These are phyloP conservation scores for Myriosclerotinia curreyana DNA, from an alignment of 2,329 filamentous ascomycete genomes.

Conservation along the genomic window DNA sequence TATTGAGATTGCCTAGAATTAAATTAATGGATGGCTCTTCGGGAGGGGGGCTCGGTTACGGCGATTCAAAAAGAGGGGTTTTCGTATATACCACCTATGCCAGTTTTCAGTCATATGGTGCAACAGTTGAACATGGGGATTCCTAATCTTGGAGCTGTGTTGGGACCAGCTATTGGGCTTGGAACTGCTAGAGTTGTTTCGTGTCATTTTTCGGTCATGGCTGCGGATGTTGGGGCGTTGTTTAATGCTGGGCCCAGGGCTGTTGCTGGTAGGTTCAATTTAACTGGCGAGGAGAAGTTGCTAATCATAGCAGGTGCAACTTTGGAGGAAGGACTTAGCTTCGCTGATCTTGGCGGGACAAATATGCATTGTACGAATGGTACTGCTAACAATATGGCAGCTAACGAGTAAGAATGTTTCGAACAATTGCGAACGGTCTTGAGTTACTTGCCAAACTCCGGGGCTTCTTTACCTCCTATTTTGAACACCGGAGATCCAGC, in stretches of 20 bases:
- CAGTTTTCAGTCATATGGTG: conserved; percentile 51
- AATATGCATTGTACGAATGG: conserved; percentile 62
- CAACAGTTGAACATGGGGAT: conserved; percentile 61
- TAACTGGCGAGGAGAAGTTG: not conserved
- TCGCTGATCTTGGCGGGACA: conserved; percentile 59
- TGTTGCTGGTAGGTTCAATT: conserved; percentile 44
- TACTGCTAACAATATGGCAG: conserved; percentile 62
- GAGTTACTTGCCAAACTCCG: conserved; percentile 56
- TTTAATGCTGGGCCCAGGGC: conserved; percentile 65
- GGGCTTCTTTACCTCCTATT: conserved; percentile 52
- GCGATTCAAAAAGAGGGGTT: conserved; percentile 54
- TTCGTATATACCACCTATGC: conserved; percentile 58
- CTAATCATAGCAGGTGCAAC: conserved; percentile 46
- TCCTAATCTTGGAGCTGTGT: conserved; percentile 60
- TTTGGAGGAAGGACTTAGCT: conserved; percentile 59
- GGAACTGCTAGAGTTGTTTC: conserved; percentile 59
- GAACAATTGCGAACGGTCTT: conserved; percentile 57
- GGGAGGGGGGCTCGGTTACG: conserved; percentile 61
- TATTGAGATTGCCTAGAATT: conserved; percentile 57
- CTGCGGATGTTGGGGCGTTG: conserved; percentile 57
- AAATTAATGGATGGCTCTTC: conserved; percentile 64
- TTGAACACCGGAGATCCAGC: conserved; percentile 48
- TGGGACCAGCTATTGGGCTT: conserved; percentile 62
- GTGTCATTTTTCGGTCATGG: conserved; percentile 66
- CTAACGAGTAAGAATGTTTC: conserved; percentile 59